Conservation (phyloP, 2,329 filamentous ascomycete species). For the Pseudocercospora crystallina region DNA sequence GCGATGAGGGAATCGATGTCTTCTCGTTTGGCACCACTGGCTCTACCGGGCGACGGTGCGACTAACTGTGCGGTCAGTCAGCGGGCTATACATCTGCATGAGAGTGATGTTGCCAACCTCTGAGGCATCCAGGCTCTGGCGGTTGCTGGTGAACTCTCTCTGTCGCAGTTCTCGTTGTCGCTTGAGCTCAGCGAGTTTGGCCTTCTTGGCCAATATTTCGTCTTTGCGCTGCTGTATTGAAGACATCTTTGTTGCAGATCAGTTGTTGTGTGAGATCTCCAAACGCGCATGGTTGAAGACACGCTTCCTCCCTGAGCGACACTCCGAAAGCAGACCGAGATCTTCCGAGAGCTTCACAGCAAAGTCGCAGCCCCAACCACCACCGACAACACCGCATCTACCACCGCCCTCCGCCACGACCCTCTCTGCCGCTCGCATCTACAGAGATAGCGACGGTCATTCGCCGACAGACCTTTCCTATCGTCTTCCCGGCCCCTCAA, state of each 20-base stretch:
- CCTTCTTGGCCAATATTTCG: slow-evolving; percentile 95
- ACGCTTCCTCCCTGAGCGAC: neutral
- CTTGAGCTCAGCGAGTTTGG: slow-evolving; percentile 94
- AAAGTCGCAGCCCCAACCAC: too few species aligned
- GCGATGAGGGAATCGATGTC: slow-evolving; percentile 83
- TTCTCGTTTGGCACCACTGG: slow-evolving; percentile 62
- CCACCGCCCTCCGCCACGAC: slow-evolving; percentile 6
- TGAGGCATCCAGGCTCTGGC: slow-evolving; percentile 65
- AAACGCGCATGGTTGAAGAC: slow-evolving; percentile 1
- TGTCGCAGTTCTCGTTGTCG: slow-evolving; percentile 82
- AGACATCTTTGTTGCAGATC: slow-evolving; percentile 25
- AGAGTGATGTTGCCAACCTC: slow-evolving; percentile 56
- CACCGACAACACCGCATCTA: slow-evolving; percentile 3
- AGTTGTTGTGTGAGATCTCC: neutral
- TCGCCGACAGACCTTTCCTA: too few species aligned
- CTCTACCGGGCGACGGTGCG: slow-evolving; percentile 68
- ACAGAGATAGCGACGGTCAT: neutral
- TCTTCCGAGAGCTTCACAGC: too few species aligned
- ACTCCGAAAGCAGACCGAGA: too few species aligned
- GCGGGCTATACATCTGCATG: slow-evolving; percentile 29
- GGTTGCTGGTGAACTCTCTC: slow-evolving; percentile 68
- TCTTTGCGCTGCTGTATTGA: slow-evolving; percentile 72
- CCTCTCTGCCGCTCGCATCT: slow-evolving; percentile 3
- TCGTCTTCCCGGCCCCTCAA: neutral
- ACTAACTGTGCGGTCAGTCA: slow-evolving; percentile 54